Evolutionary conservation across 2,329 filamentous ascomycete species (phyloP).

Genomic region (Fusarium sp.): DNA sequence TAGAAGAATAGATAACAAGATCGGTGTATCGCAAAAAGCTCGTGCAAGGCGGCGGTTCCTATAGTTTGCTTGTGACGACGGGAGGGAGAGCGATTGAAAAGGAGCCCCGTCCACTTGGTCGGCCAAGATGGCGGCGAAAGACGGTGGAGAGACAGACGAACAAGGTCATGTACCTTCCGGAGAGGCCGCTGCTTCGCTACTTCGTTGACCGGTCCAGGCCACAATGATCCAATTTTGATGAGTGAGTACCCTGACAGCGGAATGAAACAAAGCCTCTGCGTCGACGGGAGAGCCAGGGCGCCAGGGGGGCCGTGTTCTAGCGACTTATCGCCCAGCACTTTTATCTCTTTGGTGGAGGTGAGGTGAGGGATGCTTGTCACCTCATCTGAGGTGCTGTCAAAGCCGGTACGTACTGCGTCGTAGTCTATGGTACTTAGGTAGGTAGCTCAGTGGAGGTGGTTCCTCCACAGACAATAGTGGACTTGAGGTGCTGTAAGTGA

Average conservation of each 20-base stretch:
- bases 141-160: constrained; percentile 29
- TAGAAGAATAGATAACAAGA: constrained; percentile 11
- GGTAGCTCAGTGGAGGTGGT: neutral
- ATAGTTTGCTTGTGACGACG: constrained; percentile 25
- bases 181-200: constrained; percentile 35
- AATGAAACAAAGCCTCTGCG: constrained; percentile 36
- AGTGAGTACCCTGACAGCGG: constrained; percentile 29
- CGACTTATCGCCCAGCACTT: constrained; percentile 31
- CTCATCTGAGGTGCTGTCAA: neutral
- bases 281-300: neutral
- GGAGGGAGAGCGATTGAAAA: constrained; percentile 31
- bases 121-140: constrained; percentile 36
- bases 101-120: constrained; percentile 26
- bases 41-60: neutral
- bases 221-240: constrained; percentile 37
- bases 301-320: constrained; percentile 17
- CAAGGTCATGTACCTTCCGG: constrained; percentile 34
- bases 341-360: constrained; percentile 31
- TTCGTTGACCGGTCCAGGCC: constrained; percentile 38
- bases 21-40: constrained; percentile 10
- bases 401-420: constrained; percentile 18
- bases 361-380: constrained; percentile 25
- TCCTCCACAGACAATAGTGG: constrained; percentile 20
- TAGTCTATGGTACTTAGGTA: neutral
- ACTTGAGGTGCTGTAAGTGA: constrained; percentile 18